A percentile compares a stretch with the other conserved stretches of the same genome.
Conservation (phyloP, 305 asterid genomes). For the Ilex paraguariensis region DNA sequence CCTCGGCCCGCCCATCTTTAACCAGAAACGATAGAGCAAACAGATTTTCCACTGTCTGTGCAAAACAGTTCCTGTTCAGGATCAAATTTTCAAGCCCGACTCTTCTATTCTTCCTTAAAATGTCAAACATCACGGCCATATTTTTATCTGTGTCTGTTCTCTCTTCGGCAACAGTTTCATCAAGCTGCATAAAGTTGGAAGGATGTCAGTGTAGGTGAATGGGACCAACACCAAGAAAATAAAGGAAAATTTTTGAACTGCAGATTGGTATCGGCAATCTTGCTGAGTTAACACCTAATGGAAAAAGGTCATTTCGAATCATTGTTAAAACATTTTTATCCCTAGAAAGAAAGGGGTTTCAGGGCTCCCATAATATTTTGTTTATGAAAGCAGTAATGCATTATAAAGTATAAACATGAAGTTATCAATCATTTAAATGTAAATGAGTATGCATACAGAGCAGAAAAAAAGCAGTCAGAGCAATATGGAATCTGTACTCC, state of each 20-base stretch:
- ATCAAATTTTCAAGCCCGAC: slow-evolving; percentile 68
- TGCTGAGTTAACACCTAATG: no score
- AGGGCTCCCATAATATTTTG: no score
- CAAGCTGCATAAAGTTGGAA: slow-evolving; percentile 46
- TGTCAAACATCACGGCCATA: slow-evolving; percentile 79
- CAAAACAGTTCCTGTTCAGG: slow-evolving; percentile 64
- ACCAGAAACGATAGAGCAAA: slow-evolving; percentile 85
- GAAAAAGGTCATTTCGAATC: no score
- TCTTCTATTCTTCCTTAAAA: slow-evolving; percentile 54
- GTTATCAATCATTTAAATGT: no score
- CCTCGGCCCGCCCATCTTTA: slow-evolving; percentile 87
- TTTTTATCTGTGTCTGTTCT: slow-evolving; percentile 90
- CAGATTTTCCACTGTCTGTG: slow-evolving; percentile 90
- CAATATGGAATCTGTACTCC: no score
- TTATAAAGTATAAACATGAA: no score
- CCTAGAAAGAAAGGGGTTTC: no score
- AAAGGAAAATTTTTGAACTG: not conserved
- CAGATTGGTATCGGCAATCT: no score
- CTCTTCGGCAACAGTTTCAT: slow-evolving; percentile 39
- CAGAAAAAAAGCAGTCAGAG: no score
- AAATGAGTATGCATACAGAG: no score
- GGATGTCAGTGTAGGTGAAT: not conserved
- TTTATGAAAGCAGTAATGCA: no score
- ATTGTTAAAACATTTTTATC: no score
- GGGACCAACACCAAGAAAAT: not conserved